phyloP scores from a whole-genome alignment of 2,329 filamentous ascomycete genomes.

The Penicillium fuscoglaucum region DNA sequence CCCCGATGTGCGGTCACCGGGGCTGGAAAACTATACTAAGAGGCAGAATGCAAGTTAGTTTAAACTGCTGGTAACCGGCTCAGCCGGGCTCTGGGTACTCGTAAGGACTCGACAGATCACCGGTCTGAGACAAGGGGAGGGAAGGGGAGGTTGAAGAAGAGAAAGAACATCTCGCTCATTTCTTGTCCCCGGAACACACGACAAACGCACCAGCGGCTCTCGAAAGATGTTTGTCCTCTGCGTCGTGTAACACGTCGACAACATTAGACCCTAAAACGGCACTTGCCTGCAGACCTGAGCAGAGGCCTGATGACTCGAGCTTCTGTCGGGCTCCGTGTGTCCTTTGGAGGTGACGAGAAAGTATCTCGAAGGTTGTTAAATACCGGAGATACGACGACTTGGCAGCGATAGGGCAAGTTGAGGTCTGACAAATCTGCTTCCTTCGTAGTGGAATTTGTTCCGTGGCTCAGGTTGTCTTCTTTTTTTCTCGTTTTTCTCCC shows the following conservation, averaged over 20 bases:
- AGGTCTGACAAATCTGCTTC: conserved; percentile 1
- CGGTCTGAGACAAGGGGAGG: background rate
- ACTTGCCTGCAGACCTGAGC: conserved; percentile 25
- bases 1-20: conserved; percentile 18
- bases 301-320: conserved; percentile 24
- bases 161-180: conserved; percentile 10
- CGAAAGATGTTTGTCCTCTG: conserved; percentile 36
- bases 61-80: conserved; percentile 7
- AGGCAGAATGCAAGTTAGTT: conserved; percentile 16
- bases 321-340: conserved; percentile 1
- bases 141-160: conserved; percentile 10
- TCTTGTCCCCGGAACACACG: conserved; percentile 11
- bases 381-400: background rate
- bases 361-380: background rate
- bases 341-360: background rate
- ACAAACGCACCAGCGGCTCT: conserved; percentile 32
- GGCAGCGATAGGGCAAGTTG: background rate
- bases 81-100: conserved; percentile 5
- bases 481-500: conserved; percentile 3
- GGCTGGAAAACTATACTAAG: conserved; percentile 23
- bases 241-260: conserved; percentile 36
- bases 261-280: conserved; percentile 31
- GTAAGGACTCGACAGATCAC: conserved; percentile 10
- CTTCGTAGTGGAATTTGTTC: background rate
- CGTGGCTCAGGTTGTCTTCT: conserved; percentile 3